Evolutionary conservation across 257 asterid genomes (phyloP).

Genomic region (Solanum tacnaense): DNA sequence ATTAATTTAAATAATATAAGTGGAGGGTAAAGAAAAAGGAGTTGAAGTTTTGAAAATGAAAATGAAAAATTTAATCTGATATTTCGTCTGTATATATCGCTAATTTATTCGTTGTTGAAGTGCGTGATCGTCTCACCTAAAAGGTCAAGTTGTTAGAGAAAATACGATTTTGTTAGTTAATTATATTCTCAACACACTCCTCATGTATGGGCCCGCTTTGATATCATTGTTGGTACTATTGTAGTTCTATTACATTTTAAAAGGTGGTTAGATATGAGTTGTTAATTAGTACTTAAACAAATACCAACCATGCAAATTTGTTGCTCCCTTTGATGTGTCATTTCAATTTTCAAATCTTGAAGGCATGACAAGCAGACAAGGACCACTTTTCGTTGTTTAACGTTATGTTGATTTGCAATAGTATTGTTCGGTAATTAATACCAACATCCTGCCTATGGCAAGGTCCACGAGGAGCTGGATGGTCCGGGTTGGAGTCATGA

Average conservation of each 20-base stretch:
- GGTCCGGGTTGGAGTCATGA: background rate
- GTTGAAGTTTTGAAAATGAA: background rate
- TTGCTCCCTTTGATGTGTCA: background rate
- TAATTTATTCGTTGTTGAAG: background rate
- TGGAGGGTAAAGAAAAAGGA: no score
- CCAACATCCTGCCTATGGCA: no score
- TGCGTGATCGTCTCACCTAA: background rate
- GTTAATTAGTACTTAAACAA: background rate
- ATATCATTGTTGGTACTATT: background rate
- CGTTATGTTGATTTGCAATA: background rate
- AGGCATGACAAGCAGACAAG: background rate
- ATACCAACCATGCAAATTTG: background rate
- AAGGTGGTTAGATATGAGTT: background rate
- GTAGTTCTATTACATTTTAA: background rate
- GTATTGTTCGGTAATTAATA: no score
- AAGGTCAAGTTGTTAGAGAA: no score
- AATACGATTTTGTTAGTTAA: no score
- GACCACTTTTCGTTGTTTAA: background rate
- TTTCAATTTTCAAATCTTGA: background rate
- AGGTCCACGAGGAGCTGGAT: rapidly evolving
- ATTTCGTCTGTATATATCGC: no score
- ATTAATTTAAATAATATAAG: no score
- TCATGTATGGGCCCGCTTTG: no score
- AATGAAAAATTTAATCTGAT: background rate
- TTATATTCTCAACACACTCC: no score